Percentiles rank a stretch among this genome's conserved stretches.
These are phyloP conservation scores for Amanita fuliginea DNA, from an alignment of 768 basidiomycete species.

Conservation along the genomic window DNA sequence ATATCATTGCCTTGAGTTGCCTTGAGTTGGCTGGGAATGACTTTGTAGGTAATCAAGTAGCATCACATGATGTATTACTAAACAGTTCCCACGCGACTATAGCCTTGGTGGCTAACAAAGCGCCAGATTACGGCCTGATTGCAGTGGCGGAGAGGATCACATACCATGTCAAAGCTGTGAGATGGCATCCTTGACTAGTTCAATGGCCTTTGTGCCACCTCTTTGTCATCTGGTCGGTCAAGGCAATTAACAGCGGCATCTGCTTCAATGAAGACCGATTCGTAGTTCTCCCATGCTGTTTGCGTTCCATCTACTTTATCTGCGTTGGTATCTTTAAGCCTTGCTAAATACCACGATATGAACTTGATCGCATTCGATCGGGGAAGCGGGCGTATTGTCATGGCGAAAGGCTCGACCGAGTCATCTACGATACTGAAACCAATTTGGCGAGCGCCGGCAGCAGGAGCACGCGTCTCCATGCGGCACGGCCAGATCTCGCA, in stretches of 20 bases:
- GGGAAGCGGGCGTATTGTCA: neutral
- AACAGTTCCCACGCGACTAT: neutral
- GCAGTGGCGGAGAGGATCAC: too few species aligned
- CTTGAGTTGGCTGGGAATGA: neutral
- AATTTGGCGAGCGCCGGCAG: neutral
- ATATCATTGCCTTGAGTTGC: neutral
- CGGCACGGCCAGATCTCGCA: constrained; percentile 1
- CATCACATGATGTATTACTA: neutral
- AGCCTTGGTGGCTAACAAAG: too few species aligned
- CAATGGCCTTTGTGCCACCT: constrained; percentile 17
- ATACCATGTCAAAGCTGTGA: neutral
- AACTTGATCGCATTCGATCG: constrained; percentile 17
- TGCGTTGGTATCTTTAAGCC: constrained; percentile 9
- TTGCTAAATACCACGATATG: constrained; percentile 28
- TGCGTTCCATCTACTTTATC: constrained; percentile 19
- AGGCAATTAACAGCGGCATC: constrained; percentile 17
- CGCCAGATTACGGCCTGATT: too few species aligned
- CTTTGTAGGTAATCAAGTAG: neutral
- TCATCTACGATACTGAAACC: neutral
- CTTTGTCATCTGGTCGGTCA: constrained; percentile 17
- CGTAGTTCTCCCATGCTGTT: constrained; percentile 21
- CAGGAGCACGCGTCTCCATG: constrained; percentile 1
- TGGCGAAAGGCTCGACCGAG: neutral
- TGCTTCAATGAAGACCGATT: constrained; percentile 17
- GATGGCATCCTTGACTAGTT: constrained; percentile 12